These are phyloP conservation scores for Xylariaceae sp. DNA, from an alignment of 2,329 filamentous ascomycete species.

Conservation along the genomic window DNA sequence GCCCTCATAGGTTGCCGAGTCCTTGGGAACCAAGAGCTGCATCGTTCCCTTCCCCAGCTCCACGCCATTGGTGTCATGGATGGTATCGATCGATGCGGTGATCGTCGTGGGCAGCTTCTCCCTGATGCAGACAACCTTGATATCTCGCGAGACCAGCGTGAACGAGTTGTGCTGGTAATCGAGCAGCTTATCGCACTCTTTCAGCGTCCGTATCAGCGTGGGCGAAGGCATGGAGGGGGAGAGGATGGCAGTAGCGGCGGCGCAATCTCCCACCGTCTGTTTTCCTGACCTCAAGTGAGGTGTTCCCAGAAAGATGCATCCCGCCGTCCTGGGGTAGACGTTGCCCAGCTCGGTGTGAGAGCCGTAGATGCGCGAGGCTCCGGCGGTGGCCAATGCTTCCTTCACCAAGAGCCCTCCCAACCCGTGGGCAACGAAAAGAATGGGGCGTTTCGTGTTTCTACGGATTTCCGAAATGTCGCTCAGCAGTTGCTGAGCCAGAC, in stretches of 20 bases:
- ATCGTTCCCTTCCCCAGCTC: slow-evolving; percentile 24
- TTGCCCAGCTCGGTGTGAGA: slow-evolving; percentile 29
- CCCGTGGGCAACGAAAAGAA: slow-evolving; percentile 29
- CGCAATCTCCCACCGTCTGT: slow-evolving; percentile 26
- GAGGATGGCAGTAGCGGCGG: slow-evolving; percentile 25
- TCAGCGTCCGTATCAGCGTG: slow-evolving; percentile 22
- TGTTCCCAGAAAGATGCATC: slow-evolving; percentile 29
- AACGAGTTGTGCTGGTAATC: slow-evolving; percentile 28
- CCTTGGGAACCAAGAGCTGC: slow-evolving; percentile 27
- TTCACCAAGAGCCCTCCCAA: slow-evolving; percentile 29
- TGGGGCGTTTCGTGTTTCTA: slow-evolving; percentile 23
- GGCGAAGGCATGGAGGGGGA: slow-evolving; percentile 21
- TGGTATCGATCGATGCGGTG: slow-evolving; percentile 18
- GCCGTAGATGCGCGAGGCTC: slow-evolving; percentile 28
- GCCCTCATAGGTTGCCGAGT: slow-evolving; percentile 23
- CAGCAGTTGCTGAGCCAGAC: slow-evolving; percentile 25
- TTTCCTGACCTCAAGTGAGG: slow-evolving; percentile 26
- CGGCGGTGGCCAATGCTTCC: slow-evolving; percentile 28
- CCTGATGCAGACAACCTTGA: slow-evolving; percentile 27
- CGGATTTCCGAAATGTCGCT: slow-evolving; percentile 25
- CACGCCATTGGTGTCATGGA: slow-evolving; percentile 20
- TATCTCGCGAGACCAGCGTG: slow-evolving; percentile 28
- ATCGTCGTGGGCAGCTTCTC: slow-evolving; percentile 26
- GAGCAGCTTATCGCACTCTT: slow-evolving; percentile 23
- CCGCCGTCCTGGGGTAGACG: slow-evolving; percentile 28